phyloP scores from a whole-genome alignment of 768 basidiomycete genomes.

The Calocybe gangraenosa region DNA sequence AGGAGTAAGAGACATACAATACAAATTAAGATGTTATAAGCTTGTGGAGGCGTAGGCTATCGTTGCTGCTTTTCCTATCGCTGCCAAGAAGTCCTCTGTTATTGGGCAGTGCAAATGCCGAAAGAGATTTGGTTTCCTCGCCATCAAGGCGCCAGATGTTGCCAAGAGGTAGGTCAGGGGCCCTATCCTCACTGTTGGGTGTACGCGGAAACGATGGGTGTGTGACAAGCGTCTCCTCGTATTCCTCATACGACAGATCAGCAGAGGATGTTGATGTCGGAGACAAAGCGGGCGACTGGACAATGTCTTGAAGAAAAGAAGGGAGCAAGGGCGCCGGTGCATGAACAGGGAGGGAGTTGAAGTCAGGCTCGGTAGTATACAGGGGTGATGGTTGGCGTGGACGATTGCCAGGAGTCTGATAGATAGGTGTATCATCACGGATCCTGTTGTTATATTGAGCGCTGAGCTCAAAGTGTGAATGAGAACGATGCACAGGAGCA shows the following conservation, averaged over 20 bases:
- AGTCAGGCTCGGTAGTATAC: constrained; percentile 32
- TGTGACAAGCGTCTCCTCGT: constrained; percentile 32
- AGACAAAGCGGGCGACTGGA: constrained; percentile 63
- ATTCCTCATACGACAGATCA: constrained; percentile 62
- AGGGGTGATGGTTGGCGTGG: constrained; percentile 37
- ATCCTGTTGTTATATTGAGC: constrained; percentile 32
- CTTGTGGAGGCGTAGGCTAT: constrained; percentile 23
- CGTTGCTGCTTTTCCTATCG: constrained; percentile 36
- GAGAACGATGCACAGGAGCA: constrained; percentile 43
- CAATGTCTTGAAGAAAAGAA: constrained; percentile 72
- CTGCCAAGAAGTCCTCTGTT: constrained; percentile 31
- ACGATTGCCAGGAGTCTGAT: constrained; percentile 55
- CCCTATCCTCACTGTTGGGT: constrained; percentile 25
- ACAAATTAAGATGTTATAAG: constrained; percentile 17
- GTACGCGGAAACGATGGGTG: constrained; percentile 24
- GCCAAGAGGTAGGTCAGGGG: constrained; percentile 28
- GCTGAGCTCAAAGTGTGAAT: constrained; percentile 47
- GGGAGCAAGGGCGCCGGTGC: constrained; percentile 59
- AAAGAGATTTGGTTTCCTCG: constrained; percentile 58
- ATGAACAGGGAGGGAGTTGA: constrained; percentile 25
- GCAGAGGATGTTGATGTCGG: constrained; percentile 63
- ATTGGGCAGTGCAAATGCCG: constrained; percentile 44
- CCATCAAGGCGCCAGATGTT: constrained; percentile 76
- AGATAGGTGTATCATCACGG: constrained; percentile 38
- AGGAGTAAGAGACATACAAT: constrained; percentile 5